Percentiles rank a stretch among this genome's conserved stretches.
Conservation (phyloP, 768 basidiomycete genomes). For the Austroboletus festivus region DNA sequence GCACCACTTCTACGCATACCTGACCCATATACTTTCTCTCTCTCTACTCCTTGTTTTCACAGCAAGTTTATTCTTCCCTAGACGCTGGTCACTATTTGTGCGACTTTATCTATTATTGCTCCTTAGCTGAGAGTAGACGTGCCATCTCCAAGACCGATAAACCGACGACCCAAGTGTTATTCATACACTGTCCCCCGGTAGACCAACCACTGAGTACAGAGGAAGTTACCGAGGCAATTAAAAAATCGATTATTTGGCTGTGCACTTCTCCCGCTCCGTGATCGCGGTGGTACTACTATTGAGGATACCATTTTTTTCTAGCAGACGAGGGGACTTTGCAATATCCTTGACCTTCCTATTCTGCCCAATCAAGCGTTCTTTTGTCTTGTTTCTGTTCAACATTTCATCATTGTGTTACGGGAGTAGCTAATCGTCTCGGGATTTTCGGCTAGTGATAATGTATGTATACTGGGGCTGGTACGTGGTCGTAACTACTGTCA, state of each 20-base stretch:
- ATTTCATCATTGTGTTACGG: not conserved
- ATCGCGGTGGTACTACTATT: not conserved
- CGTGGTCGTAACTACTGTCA: too few species aligned
- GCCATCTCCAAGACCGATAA: conserved; percentile 29
- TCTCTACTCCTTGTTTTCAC: not conserved
- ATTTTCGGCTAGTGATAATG: not conserved
- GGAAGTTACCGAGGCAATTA: conserved; percentile 65
- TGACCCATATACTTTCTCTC: conserved; percentile 1
- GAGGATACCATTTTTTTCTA: conserved; percentile 16
- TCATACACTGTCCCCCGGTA: conserved; percentile 70
- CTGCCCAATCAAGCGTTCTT: not conserved
- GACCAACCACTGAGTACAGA: conserved; percentile 61
- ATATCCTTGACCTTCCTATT: conserved; percentile 1
- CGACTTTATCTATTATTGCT: conserved; percentile 77
- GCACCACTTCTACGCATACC: conserved; percentile 2
- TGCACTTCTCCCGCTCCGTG: conserved; percentile 28
- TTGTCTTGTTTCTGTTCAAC: conserved; percentile 4
- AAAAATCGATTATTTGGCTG: conserved; percentile 60
- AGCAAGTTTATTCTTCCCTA: conserved; percentile 71
- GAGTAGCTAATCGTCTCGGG: not conserved
- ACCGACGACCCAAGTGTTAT: conserved; percentile 47
- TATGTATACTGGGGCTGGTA: too few species aligned
- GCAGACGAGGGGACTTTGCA: conserved; percentile 23
- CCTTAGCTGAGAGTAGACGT: conserved; percentile 64
- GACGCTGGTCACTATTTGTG: conserved; percentile 76